Evolutionary conservation across 345 rosid species (phyloP).

Genomic region (Bruguiera sexangula): DNA sequence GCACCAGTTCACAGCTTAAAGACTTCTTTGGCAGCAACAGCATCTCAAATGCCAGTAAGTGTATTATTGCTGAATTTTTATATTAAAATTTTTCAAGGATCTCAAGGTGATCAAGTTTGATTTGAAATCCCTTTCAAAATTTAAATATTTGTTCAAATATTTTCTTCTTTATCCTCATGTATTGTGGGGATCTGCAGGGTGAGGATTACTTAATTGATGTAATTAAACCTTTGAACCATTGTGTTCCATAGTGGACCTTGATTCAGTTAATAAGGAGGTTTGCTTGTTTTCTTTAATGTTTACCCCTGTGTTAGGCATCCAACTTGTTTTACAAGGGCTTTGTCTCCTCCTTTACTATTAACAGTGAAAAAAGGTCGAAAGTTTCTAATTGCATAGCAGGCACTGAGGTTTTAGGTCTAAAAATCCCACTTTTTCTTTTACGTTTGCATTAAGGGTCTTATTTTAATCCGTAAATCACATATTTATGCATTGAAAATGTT

Average conservation of each 20-base stretch:
- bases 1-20: constrained; percentile 72
- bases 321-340: not conserved
- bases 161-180: too few species aligned
- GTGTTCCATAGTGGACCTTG: not conserved
- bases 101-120: not conserved
- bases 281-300: too few species aligned
- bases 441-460: not conserved
- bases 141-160: not conserved
- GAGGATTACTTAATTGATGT: too few species aligned
- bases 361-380: not conserved
- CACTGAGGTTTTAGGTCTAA: not conserved
- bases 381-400: not conserved
- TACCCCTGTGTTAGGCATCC: not conserved
- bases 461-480: not conserved
- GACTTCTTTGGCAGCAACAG: constrained; percentile 52
- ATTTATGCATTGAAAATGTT: not conserved
- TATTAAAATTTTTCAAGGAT: not conserved
- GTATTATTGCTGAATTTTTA: constrained; percentile 2
- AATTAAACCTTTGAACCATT: not conserved
- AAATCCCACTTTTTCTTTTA: not conserved
- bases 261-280: not conserved
- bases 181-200: too few species aligned
- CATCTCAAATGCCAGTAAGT: constrained; percentile 65
- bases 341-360: constrained; percentile 1
- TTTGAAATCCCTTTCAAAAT: not conserved